These are phyloP conservation scores for Elsinoe fawcettii DNA, from an alignment of 2,329 filamentous ascomycete genomes.

Conservation along the genomic window DNA sequence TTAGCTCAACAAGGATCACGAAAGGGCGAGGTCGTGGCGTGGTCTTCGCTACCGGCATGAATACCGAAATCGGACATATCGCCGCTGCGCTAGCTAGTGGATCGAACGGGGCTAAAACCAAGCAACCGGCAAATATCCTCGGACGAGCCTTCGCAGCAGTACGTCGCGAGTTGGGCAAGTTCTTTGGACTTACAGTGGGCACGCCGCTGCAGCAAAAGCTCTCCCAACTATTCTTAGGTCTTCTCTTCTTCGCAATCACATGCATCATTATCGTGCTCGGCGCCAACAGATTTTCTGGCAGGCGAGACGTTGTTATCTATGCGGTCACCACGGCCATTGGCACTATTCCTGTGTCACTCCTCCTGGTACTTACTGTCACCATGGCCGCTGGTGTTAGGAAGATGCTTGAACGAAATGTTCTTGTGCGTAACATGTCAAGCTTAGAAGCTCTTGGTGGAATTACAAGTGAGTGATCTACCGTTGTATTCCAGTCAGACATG, in stretches of 20 bases:
- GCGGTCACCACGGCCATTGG: slow-evolving; percentile 54
- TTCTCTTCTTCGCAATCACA: slow-evolving; percentile 63
- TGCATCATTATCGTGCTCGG: slow-evolving; percentile 59
- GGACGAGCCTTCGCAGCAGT: no score
- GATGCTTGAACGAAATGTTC: slow-evolving; percentile 58
- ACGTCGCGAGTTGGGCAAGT: slow-evolving; percentile 49
- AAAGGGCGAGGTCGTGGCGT: slow-evolving; percentile 56
- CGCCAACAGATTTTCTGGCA: slow-evolving; percentile 48
- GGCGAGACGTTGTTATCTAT: slow-evolving; percentile 57
- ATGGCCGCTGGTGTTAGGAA: slow-evolving; percentile 53
- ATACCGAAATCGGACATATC: slow-evolving; percentile 59
- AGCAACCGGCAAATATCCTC: no score
- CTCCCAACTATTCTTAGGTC: slow-evolving; percentile 69
- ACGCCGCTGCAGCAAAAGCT: slow-evolving; percentile 75
- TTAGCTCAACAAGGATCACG: slow-evolving; percentile 56
- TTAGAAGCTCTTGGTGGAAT: slow-evolving; percentile 58
- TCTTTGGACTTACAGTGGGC: slow-evolving; percentile 60
- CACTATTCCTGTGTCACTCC: slow-evolving; percentile 52
- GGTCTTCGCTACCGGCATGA: slow-evolving; percentile 52
- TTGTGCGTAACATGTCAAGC: slow-evolving; percentile 56
- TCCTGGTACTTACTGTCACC: slow-evolving; percentile 33
- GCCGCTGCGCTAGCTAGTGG: slow-evolving; percentile 58
- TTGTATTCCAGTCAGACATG: no score
- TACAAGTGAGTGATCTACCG: no score
- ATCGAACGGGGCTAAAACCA: slow-evolving; percentile 31